Evolutionary conservation across 2,329 filamentous ascomycete species (phyloP), one percentile per base, ranked within the genome.

Genomic region (Polytolypa hystricis): DNA sequence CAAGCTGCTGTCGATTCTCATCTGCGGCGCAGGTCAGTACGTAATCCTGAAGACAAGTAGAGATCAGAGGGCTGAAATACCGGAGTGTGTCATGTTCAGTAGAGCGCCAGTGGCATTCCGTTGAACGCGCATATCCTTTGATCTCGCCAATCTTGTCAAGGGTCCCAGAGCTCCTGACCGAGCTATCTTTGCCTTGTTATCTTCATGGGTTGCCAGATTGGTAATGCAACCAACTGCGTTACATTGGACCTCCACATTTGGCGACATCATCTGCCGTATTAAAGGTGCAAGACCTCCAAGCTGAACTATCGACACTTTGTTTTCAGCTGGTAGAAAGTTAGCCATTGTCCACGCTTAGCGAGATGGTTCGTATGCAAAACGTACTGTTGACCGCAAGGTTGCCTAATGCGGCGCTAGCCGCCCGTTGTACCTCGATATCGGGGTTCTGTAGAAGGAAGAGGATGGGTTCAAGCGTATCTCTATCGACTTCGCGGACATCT

Each of bases 221-320:
- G 91, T 98, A 60, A 98, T 98, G 67, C 91, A 98, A 35, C 91
- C 91, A 42, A 98, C 91, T 29, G 91, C 91, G 61, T 98, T 98
- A 70, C 91, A 98, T 64, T 98, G 91, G 17, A 98, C 91, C 60
- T 98, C 91, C 49, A 98, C 91, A 52, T 98, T 98, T 31, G 81
- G 76, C 39, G 89, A 96, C 65, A 93, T 85, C 91, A 98, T 98
- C 64, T 98, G 91, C 47, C 84, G 81, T 62, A 96, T 98, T 42
- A 98, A 73, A 36, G 91, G 89, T 36, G 79, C 79, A 42, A 98
- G 73, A 17, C 91, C 91, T 40, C 87, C 87, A 11, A 98, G 77
- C 47, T 85, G 77, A 43, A 98, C 91, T 52, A 98, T 98, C 47
- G 89, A 71, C 43, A 96, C 86, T 62, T 98, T 98, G 71, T 98